These are phyloP conservation scores for Canna indica DNA, from an alignment of 176 grass and related monocot species.

Conservation along the genomic window DNA sequence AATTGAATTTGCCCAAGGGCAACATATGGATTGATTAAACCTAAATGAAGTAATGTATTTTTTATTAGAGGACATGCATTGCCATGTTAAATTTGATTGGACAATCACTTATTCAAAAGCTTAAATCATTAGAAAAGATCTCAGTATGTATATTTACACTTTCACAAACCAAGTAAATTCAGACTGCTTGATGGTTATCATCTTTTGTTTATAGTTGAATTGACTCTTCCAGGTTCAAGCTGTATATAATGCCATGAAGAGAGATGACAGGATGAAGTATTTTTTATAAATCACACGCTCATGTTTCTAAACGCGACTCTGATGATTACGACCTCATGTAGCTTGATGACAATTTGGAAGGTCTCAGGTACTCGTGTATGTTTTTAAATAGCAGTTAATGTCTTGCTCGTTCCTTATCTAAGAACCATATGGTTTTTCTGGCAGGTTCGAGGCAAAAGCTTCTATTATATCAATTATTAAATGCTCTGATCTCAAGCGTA, in stretches of 20 bases:
- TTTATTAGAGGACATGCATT: too few relatives aligned
- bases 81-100: too few relatives aligned
- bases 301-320: neutral
- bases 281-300: slow-evolving; percentile 16
- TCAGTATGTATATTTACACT: too few relatives aligned
- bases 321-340: neutral
- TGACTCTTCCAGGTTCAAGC: slow-evolving; percentile 62
- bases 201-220: neutral
- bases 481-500: neutral
- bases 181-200: too few relatives aligned
- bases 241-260: slow-evolving; percentile 89
- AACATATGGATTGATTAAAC: too few relatives aligned
- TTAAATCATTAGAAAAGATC: too few relatives aligned
- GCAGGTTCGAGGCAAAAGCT: neutral
- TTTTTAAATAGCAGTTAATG: neutral
- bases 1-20: too few relatives aligned
- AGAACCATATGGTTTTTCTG: neutral
- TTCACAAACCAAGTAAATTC: too few relatives aligned
- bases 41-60: too few relatives aligned
- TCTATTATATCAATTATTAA: too few relatives aligned
- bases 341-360: neutral
- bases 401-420: neutral
- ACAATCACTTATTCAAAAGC: too few relatives aligned
- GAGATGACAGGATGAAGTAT: slow-evolving; percentile 94
- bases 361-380: neutral